These are phyloP conservation scores for Penicillium canariense DNA, from an alignment of 495 filamentous ascomycete genomes.

Conservation along the genomic window DNA sequence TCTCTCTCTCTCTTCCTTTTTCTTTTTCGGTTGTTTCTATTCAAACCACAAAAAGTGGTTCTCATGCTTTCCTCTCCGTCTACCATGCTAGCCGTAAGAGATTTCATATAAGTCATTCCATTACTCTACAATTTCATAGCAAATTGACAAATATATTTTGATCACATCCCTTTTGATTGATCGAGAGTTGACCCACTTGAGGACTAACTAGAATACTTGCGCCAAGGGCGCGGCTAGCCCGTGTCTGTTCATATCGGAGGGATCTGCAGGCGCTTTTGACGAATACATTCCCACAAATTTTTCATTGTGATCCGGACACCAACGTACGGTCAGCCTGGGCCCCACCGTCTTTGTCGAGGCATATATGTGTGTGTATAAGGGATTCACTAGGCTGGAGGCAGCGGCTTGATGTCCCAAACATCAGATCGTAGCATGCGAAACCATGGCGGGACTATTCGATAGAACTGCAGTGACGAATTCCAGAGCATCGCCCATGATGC, in stretches of 20 bases:
- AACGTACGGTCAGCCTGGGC: neutral
- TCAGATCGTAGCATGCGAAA: neutral
- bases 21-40: neutral
- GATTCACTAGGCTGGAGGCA: neutral
- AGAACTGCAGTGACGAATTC: neutral
- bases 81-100: neutral
- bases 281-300: neutral
- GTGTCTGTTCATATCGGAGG: neutral
- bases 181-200: neutral
- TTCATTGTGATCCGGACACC: neutral
- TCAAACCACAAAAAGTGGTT: neutral
- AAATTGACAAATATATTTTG: neutral
- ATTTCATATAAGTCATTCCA: neutral
- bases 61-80: neutral
- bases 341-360: neutral
- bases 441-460: neutral
- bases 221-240: neutral
- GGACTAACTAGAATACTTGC: neutral
- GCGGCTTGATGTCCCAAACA: neutral
- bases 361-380: neutral
- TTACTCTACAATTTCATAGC: neutral
- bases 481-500: neutral
- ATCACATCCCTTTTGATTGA: conserved; percentile 1
- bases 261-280: neutral
- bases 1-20: conserved; percentile 1